phyloP scores from a whole-genome alignment of 192 early-diverging fungal species.

The Martensiomyces pterosporus region DNA sequence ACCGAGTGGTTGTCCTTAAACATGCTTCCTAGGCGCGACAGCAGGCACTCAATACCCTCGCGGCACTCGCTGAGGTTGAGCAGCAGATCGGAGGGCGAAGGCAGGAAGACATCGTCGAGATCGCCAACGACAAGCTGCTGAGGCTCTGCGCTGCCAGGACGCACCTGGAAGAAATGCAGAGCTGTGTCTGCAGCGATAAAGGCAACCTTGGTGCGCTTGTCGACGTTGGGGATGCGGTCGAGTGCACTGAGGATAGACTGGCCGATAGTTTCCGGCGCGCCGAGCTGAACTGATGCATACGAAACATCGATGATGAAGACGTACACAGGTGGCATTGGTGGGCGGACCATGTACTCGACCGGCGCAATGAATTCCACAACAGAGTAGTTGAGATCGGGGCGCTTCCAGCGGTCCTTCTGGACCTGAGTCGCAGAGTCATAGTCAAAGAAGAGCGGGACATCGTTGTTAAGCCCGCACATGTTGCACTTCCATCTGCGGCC shows the following conservation, averaged over 20 bases:
- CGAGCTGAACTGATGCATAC: conserved; percentile 79
- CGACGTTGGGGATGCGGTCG: conserved; percentile 81
- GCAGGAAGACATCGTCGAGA: conserved; percentile 84
- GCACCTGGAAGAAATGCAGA: conserved; percentile 91
- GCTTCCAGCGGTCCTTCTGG: conserved; percentile 79
- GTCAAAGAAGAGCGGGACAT: conserved; percentile 75
- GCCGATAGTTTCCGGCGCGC: conserved; percentile 75
- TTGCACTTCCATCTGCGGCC: conserved; percentile 97
- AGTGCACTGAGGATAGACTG: conserved; percentile 77
- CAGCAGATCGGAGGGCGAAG: conserved; percentile 83
- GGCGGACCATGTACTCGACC: conserved; percentile 95
- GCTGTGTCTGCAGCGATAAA: conserved; percentile 87
- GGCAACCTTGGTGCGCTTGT: conserved; percentile 83
- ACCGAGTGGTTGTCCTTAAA: conserved; percentile 78
- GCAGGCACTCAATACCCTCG: conserved; percentile 62
- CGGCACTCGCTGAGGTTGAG: conserved; percentile 86
- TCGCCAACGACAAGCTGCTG: conserved; percentile 94
- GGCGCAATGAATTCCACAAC: conserved; percentile 95
- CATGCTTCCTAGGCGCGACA: conserved; percentile 75
- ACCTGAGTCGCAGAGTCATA: conserved; percentile 73
- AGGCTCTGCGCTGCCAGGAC: conserved; percentile 65
- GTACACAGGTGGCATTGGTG: conserved; percentile 93
- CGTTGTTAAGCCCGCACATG: conserved; percentile 88
- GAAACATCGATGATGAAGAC: conserved; percentile 96
- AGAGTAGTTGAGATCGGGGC: conserved; percentile 83